Evolutionary conservation across 108 stramenopile genomes (phyloP).

Genomic region (Cyclotella atomus): DNA sequence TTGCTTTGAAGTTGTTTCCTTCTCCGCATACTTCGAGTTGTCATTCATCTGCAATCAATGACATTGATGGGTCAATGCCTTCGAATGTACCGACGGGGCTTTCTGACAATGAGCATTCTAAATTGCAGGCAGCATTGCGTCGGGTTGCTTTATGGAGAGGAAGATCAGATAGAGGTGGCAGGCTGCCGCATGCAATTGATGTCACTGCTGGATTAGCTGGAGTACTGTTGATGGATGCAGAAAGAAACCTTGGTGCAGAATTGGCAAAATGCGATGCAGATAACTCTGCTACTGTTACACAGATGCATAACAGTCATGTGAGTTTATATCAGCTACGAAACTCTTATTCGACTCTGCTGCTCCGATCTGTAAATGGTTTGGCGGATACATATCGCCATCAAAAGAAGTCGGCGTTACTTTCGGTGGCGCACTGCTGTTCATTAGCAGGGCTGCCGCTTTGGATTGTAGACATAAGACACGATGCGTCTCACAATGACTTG

Average conservation of each 20-base stretch:
- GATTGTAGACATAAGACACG: slow-evolving; percentile 87
- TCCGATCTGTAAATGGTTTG: slow-evolving; percentile 85
- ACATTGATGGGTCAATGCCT: not conserved
- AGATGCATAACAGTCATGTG: not conserved
- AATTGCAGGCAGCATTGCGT: slow-evolving; percentile 53
- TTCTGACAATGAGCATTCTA: slow-evolving; percentile 16
- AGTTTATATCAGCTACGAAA: slow-evolving; percentile 58
- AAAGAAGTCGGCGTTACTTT: slow-evolving; percentile 53
- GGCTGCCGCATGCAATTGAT: slow-evolving; percentile 77
- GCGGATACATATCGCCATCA: slow-evolving; percentile 74
- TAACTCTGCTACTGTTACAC: slow-evolving; percentile 4
- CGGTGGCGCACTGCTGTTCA: slow-evolving; percentile 61
- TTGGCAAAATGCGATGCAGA: not conserved
- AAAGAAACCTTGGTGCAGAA: not conserved
- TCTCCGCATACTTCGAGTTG: slow-evolving; percentile 5
- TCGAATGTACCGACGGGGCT: slow-evolving; percentile 2
- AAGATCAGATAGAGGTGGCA: slow-evolving; percentile 34
- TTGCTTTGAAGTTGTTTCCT: slow-evolving; percentile 39
- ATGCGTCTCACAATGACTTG: slow-evolving; percentile 78
- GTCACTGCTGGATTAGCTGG: slow-evolving; percentile 69
- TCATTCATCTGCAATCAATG: not conserved
- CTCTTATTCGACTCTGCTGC: slow-evolving; percentile 71
- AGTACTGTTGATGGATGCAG: slow-evolving; percentile 61
- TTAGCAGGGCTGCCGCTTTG: slow-evolving; percentile 78
- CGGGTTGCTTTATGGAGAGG: slow-evolving; percentile 78